Evolutionary conservation across 1,284 basidiomycete genomes (phyloP).

Genomic region (Sanghuangporus weigelae): DNA sequence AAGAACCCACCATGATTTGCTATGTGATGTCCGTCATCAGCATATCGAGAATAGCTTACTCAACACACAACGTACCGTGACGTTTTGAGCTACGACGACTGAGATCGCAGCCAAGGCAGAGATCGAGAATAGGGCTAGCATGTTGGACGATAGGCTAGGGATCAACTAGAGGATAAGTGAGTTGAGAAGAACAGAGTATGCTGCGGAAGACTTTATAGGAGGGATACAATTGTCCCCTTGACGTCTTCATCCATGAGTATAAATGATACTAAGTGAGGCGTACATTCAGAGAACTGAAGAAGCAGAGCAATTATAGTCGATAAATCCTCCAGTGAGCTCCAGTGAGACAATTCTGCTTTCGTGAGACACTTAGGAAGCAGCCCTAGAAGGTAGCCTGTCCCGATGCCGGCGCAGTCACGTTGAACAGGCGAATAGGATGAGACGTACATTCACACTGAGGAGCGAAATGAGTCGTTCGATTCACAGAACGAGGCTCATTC

Average conservation of each 20-base stretch:
- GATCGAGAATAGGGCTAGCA: not conserved
- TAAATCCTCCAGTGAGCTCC: not conserved
- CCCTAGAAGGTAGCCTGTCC: not conserved
- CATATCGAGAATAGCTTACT: not conserved
- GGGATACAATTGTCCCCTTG: not conserved
- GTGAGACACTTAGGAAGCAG: not conserved
- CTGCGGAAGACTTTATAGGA: not conserved
- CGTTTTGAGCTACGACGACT: conserved; percentile 14
- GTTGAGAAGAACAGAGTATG: not conserved
- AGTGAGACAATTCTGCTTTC: not conserved
- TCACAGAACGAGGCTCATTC: not conserved
- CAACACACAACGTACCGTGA: conserved; percentile 4
- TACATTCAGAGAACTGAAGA: not conserved
- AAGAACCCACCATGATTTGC: conserved; percentile 10
- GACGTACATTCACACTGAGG: not conserved
- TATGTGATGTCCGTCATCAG: not conserved
- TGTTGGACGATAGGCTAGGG: not conserved
- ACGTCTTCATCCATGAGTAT: not conserved
- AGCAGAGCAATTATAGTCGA: not conserved
- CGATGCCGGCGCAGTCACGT: not conserved
- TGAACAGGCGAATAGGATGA: conserved; percentile 1
- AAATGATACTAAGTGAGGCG: not conserved
- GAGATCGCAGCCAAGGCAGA: not conserved
- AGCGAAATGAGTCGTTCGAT: not conserved
- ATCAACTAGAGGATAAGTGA: not conserved